These are phyloP conservation scores for Anthracocystis panici-leucophaei DNA, from an alignment of 1,284 basidiomycete genomes.

Conservation along the genomic window DNA sequence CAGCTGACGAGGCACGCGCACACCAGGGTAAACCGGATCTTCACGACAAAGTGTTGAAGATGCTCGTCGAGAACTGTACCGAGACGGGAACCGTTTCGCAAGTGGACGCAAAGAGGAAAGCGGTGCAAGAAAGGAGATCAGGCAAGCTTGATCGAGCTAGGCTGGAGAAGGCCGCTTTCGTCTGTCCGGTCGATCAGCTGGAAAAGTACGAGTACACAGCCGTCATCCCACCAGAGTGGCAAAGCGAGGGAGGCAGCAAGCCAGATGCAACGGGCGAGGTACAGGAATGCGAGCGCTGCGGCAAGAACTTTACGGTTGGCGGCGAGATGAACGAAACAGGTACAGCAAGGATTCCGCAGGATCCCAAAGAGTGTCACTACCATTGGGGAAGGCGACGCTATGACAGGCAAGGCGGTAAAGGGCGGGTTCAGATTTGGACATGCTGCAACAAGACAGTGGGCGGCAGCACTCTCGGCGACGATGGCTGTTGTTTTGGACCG, in stretches of 20 bases:
- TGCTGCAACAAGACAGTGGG: slow-evolving; percentile 63
- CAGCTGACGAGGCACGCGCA: slow-evolving; percentile 13
- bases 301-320: slow-evolving; percentile 53
- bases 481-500: slow-evolving; percentile 59
- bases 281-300: slow-evolving; percentile 61
- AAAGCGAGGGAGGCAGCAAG: slow-evolving; percentile 44
- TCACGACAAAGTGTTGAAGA: slow-evolving; percentile 13
- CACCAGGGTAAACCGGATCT: slow-evolving; percentile 12
- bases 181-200: slow-evolving; percentile 54
- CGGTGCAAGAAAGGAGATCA: slow-evolving; percentile 12
- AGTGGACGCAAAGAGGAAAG: slow-evolving; percentile 52
- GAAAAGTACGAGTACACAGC: slow-evolving; percentile 53
- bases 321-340: slow-evolving; percentile 41
- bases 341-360: slow-evolving; percentile 31
- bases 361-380: slow-evolving; percentile 56
- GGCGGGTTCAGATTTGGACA: slow-evolving; percentile 56
- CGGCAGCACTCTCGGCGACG: slow-evolving; percentile 45
- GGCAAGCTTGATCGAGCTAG: slow-evolving; percentile 45
- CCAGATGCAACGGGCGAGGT: slow-evolving; percentile 53
- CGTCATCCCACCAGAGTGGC: slow-evolving; percentile 42
- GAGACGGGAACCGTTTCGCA: slow-evolving; percentile 54
- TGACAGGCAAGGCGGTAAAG: slow-evolving; percentile 36
- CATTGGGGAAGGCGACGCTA: slow-evolving; percentile 60
- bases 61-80: slow-evolving; percentile 37
- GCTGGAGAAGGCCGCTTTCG: slow-evolving; percentile 47